A percentile compares a stretch with the other conserved stretches of the same genome.
Evolutionary conservation across 371 early-diverging fungal genomes (phyloP).

Genomic region (Syncephalastrum sp.): DNA sequence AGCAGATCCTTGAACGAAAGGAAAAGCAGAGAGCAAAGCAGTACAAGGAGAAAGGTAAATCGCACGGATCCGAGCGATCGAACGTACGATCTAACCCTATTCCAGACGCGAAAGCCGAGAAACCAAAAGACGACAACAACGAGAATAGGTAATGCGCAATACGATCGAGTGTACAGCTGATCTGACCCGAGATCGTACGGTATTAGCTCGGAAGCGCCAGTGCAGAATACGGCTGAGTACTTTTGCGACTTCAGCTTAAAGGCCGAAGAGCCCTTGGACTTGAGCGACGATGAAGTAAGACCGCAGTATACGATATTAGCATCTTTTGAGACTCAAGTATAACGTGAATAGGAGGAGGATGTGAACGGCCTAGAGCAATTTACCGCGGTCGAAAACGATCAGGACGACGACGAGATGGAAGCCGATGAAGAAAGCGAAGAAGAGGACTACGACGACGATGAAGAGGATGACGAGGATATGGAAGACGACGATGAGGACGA

Average conservation of each 20-base stretch:
- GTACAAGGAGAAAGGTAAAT: neutral
- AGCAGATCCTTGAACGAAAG: slow-evolving; percentile 54
- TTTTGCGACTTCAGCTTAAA: slow-evolving; percentile 41
- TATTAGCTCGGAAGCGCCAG: slow-evolving; percentile 15
- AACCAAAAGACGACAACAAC: too few relatives aligned
- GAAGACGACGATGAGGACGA: slow-evolving; percentile 23
- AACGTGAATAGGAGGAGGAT: slow-evolving; percentile 24
- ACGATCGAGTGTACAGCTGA: too few relatives aligned
- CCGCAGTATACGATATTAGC: neutral
- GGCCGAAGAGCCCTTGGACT: slow-evolving; percentile 38
- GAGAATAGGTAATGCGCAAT: too few relatives aligned
- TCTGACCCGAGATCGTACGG: neutral
- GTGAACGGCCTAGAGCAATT: slow-evolving; percentile 34
- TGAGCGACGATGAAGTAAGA: slow-evolving; percentile 39
- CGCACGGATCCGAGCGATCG: neutral
- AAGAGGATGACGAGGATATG: slow-evolving; percentile 28
- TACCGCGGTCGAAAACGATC: slow-evolving; percentile 31
- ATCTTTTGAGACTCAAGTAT: neutral
- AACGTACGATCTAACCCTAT: neutral
- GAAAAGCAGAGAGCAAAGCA: slow-evolving; percentile 14
- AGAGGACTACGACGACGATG: slow-evolving; percentile 31
- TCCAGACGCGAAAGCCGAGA: too few relatives aligned
- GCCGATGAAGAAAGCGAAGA: slow-evolving; percentile 23
- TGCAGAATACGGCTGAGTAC: slow-evolving; percentile 30
- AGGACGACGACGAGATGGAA: slow-evolving; percentile 27